Percentiles rank a stretch among this genome's conserved stretches.
These are phyloP conservation scores for Cenococcum geophilum DNA, from an alignment of 495 filamentous ascomycete species.

Conservation along the genomic window DNA sequence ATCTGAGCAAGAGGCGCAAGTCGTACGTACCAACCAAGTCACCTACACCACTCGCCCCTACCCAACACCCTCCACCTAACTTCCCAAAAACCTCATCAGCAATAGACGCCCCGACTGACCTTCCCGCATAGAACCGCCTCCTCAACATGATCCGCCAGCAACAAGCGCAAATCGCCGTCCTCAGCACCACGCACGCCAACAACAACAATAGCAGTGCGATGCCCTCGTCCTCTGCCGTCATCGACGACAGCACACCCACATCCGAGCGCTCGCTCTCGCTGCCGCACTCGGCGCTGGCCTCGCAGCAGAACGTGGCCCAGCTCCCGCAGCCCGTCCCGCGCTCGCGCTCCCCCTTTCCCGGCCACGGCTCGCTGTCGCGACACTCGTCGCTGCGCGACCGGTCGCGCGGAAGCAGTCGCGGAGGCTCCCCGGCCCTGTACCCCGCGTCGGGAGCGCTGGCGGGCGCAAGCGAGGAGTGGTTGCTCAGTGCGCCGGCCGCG, in stretches of 20 bases:
- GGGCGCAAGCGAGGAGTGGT: conserved; percentile 32
- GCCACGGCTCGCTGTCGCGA: conserved; percentile 46
- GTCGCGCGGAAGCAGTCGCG: conserved; percentile 35
- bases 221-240: conserved; percentile 47
- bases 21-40: conserved; percentile 48
- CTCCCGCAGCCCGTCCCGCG: conserved; percentile 34
- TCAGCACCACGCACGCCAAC: conserved; percentile 48
- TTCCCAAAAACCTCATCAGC: neutral
- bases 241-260: conserved; percentile 63
- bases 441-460: conserved; percentile 31
- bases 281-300: conserved; percentile 37
- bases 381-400: conserved; percentile 40
- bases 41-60: neutral
- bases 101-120: neutral
- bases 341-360: conserved; percentile 50
- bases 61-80: neutral
- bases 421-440: conserved; percentile 36
- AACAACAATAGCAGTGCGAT: conserved; percentile 35
- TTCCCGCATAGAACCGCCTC: conserved; percentile 69
- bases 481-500: conserved; percentile 18
- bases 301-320: conserved; percentile 11
- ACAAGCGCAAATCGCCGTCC: conserved; percentile 64
- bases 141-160: conserved; percentile 83
- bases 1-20: conserved; percentile 91
- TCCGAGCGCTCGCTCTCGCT: conserved; percentile 56